Percentiles rank a stretch among this genome's conserved stretches.
Evolutionary conservation across 306 rosid genomes (phyloP).

Genomic region (Cicer arietinum): DNA sequence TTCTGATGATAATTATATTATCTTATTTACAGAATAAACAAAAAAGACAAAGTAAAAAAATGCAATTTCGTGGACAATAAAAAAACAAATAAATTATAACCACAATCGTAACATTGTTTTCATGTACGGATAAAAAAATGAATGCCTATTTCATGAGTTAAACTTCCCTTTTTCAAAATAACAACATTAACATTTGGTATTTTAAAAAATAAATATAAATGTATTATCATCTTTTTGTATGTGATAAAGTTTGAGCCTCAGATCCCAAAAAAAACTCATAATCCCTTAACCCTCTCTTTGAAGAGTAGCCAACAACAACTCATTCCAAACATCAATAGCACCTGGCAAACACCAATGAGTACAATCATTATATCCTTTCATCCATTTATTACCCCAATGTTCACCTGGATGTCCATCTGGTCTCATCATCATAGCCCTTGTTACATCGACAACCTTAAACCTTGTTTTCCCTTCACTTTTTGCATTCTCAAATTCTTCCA

Average conservation of each 20-base stretch:
- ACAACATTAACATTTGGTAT: too few species aligned
- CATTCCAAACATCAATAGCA: constrained; percentile 81
- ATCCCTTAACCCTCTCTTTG: constrained; percentile 39
- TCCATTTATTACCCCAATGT: constrained; percentile 81
- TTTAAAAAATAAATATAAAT: too few species aligned
- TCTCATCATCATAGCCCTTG: constrained; percentile 83
- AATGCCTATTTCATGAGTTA: too few species aligned
- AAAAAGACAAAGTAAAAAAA: too few species aligned
- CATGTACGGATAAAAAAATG: too few species aligned
- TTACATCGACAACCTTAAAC: constrained; percentile 65
- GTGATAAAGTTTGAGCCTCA: neutral
- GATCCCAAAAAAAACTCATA: constrained; percentile 22
- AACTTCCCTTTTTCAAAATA: too few species aligned
- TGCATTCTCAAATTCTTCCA: constrained; percentile 65
- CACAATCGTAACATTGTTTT: too few species aligned
- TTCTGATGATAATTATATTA: too few species aligned
- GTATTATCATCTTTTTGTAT: neutral
- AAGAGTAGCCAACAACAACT: constrained; percentile 61
- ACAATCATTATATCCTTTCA: constrained; percentile 84
- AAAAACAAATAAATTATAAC: too few species aligned
- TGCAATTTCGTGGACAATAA: too few species aligned
- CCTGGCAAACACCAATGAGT: constrained; percentile 99
- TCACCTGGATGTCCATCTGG: constrained; percentile 87
- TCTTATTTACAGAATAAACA: too few species aligned
- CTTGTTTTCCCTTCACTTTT: constrained; percentile 45